Evolutionary conservation across 768 basidiomycete species (phyloP), one percentile per base, ranked within the genome.

Genomic region (Boletus reticulatus): DNA sequence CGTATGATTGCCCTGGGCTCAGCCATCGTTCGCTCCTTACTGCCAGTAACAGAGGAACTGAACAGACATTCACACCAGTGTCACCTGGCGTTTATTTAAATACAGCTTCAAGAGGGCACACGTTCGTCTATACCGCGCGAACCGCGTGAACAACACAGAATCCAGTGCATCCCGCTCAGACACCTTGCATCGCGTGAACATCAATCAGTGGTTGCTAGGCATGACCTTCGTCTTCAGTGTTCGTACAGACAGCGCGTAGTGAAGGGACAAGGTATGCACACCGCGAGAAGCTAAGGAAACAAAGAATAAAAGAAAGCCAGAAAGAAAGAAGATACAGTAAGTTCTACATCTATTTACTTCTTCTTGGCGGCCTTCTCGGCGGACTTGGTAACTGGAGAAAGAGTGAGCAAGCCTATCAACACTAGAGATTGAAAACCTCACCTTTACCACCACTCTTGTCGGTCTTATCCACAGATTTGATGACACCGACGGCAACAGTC

Each of bases 401-500:
- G 32, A 53, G 37, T 67, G 43, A 46, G 42, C 58, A 50, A 59
- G 34, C 36, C 19, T 53, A 44, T 45, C 12, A 22, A 55, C 47
- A 17, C 5, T n/a, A 32, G 7, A 22, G 51, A 20, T 3, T 11
- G 43, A 29, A 13, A 16, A 74, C 79, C 54, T 71, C 66, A 88
- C 87, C 85, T 84, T 96, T 96, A 67, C 94, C 94, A 67, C 83
- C 80, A 70, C 79, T 66, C 77, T 92, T 94, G 56, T 95, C 94
- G 63, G 92, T 84, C 87, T 95, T 96, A 52, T 97, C 94, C 61
- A 97, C 94, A 58, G 86, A 84, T 83, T 98, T 98, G 85, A 98
- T 97, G 80, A 98, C 90, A 78, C 94, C 94, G 69, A 97, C 94
- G 63, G 94, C 94, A 62, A 99, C 96, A 61, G 96, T 97, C 81